Conservation (phyloP, 1,284 basidiomycete species). For the Austroboletus niveus region DNA sequence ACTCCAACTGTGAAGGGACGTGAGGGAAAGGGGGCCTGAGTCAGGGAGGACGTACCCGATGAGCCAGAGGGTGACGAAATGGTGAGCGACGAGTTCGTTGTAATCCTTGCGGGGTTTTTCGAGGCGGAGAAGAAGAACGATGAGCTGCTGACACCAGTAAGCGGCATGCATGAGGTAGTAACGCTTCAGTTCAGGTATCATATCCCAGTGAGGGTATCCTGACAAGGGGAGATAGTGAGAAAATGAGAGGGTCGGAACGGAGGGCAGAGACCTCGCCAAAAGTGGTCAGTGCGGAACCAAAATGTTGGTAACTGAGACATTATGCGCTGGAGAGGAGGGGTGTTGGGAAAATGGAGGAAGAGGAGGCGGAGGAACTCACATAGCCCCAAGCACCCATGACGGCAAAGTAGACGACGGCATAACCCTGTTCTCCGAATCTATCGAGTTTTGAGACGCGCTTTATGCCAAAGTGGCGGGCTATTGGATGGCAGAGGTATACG, state of each 20-base stretch:
- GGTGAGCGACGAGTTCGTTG: constrained; percentile 81
- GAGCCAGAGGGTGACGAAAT: constrained; percentile 94
- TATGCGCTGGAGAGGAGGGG: constrained; percentile 52
- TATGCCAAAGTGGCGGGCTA: constrained; percentile 74
- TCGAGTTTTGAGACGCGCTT: constrained; percentile 67
- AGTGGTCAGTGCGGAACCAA: constrained; percentile 85
- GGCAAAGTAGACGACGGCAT: constrained; percentile 81
- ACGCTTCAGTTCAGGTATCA: constrained; percentile 82
- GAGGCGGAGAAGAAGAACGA: constrained; percentile 81
- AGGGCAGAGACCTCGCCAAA: constrained; percentile 67
- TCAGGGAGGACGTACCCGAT: constrained; percentile 60
- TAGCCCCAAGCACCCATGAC: constrained; percentile 74
- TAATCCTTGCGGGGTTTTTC: constrained; percentile 97
- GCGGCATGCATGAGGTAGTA: constrained; percentile 91
- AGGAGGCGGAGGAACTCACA: constrained; percentile 45
- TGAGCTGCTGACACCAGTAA: constrained; percentile 94
- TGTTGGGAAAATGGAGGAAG: neutral
- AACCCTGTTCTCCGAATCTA: constrained; percentile 89
- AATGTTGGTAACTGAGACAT: constrained; percentile 87
- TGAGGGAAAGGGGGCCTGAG: constrained; percentile 1
- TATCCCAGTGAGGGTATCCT: constrained; percentile 89
- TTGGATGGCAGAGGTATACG: constrained; percentile 65
- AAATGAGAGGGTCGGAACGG: neutral
- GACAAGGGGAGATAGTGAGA: constrained; percentile 1
- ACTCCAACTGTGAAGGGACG: constrained; percentile 65